Evolutionary conservation across 805 yeast genomes (phyloP).

Genomic region (Tetrapisispora iriomotensis): DNA sequence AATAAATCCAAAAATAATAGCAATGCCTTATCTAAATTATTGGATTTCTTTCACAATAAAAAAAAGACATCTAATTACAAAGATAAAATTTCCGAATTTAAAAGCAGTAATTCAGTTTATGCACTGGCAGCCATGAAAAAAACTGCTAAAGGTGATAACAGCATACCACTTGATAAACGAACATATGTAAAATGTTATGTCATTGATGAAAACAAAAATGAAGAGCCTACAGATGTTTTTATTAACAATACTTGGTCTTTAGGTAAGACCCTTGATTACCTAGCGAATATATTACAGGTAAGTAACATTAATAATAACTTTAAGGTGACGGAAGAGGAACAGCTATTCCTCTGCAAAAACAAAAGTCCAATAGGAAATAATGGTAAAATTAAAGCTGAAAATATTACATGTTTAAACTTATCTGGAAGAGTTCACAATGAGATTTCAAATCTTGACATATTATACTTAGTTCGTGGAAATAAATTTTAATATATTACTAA

Average conservation of each 20-base stretch:
- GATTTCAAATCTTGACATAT: slow-evolving; percentile 16
- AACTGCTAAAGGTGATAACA: slow-evolving; percentile 20
- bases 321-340: slow-evolving; percentile 13
- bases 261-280: slow-evolving; percentile 25
- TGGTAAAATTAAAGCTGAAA: not conserved
- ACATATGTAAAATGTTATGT: slow-evolving; percentile 19
- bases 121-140: slow-evolving; percentile 14
- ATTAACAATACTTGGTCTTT: slow-evolving; percentile 27
- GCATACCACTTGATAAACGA: slow-evolving; percentile 21
- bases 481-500: no score
- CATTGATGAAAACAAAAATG: not conserved
- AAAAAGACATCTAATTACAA: slow-evolving; percentile 5
- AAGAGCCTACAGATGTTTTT: slow-evolving; percentile 10
- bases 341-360: slow-evolving; percentile 19
- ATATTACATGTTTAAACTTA: slow-evolving; percentile 5
- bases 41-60: slow-evolving; percentile 17
- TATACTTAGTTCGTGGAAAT: slow-evolving; percentile 23
- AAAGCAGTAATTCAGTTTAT: slow-evolving; percentile 8
- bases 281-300: slow-evolving; percentile 20
- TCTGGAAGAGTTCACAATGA: slow-evolving; percentile 15
- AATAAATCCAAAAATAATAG: slow-evolving; percentile 10
- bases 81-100: slow-evolving; percentile 3
- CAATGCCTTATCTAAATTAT: slow-evolving; percentile 19
- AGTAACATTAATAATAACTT: slow-evolving; percentile 15
- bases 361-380: not conserved